Evolutionary conservation across 495 filamentous ascomycete species (phyloP).

Genomic region (Trichoderma orchidacearum): DNA sequence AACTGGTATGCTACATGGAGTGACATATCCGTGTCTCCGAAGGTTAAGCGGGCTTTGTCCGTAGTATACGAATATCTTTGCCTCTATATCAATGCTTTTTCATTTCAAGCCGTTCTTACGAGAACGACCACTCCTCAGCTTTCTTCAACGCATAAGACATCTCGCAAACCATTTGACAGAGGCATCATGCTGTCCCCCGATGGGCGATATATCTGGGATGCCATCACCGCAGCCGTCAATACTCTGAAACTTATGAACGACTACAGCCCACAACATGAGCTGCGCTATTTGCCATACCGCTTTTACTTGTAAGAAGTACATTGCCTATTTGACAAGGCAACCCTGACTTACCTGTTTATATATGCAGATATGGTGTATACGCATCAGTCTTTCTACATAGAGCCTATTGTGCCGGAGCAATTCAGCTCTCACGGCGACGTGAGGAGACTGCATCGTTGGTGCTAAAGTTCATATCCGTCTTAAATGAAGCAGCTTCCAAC

Average conservation of each 20-base stretch:
- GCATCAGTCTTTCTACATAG: not conserved
- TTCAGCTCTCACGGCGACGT: not conserved
- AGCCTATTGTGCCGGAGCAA: not conserved
- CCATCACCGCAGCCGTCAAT: not conserved
- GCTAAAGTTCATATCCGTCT: not conserved
- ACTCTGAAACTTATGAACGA: not conserved
- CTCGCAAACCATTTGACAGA: not conserved
- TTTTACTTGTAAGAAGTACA: not conserved
- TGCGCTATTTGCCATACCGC: not conserved
- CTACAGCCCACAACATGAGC: not conserved
- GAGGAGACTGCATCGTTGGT: not conserved
- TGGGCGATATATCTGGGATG: not conserved
- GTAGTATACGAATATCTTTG: not conserved
- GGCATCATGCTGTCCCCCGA: not conserved
- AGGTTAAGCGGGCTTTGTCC: not conserved
- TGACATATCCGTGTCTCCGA: not conserved
- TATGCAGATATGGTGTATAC: not conserved
- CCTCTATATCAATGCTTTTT: constrained; percentile 1
- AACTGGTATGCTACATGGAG: not conserved
- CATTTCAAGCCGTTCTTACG: constrained; percentile 1
- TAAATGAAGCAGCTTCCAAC: not conserved
- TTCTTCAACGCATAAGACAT: not conserved
- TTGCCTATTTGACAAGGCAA: not conserved
- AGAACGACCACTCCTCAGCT: not conserved
- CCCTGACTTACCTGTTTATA: not conserved